These are phyloP conservation scores for Eucalyptus caleyi DNA, from an alignment of 345 rosid species.

Conservation along the genomic window DNA sequence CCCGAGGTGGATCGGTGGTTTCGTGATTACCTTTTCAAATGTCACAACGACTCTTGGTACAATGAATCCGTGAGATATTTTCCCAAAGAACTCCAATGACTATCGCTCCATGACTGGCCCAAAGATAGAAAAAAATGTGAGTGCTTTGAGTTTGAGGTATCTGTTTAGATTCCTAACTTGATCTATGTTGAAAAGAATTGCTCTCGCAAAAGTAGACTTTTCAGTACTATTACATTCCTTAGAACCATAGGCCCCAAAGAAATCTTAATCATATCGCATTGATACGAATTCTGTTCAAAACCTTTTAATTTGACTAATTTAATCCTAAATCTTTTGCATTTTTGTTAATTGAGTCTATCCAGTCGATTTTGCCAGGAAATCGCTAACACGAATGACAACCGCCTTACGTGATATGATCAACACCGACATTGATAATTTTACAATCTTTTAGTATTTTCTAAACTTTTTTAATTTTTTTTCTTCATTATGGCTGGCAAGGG, in stretches of 20 bases:
- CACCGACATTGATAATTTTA: too few relatives aligned
- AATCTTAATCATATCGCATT: not conserved
- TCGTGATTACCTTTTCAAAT: not conserved
- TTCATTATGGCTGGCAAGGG: too few relatives aligned
- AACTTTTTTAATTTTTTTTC: too few relatives aligned
- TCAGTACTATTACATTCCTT: not conserved
- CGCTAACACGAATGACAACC: too few relatives aligned
- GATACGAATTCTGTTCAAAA: fast-evolving
- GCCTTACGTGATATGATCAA: fast-evolving
- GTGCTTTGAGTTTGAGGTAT: not conserved
- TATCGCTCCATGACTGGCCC: not conserved
- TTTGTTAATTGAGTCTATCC: too few relatives aligned
- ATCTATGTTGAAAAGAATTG: not conserved
- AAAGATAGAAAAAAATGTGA: not conserved
- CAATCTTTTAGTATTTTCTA: too few relatives aligned
- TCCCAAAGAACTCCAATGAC: not conserved
- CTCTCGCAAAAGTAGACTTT: not conserved
- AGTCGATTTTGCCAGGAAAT: too few relatives aligned
- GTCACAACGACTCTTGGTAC: not conserved
- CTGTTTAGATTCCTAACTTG: not conserved
- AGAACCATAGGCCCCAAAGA: too few relatives aligned
- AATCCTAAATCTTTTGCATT: too few relatives aligned
- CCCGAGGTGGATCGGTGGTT: not conserved
- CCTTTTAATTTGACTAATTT: too few relatives aligned
- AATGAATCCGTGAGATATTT: not conserved